Conservation (phyloP, 2,329 filamentous ascomycete genomes). For the Colletotrichum aenigma region DNA sequence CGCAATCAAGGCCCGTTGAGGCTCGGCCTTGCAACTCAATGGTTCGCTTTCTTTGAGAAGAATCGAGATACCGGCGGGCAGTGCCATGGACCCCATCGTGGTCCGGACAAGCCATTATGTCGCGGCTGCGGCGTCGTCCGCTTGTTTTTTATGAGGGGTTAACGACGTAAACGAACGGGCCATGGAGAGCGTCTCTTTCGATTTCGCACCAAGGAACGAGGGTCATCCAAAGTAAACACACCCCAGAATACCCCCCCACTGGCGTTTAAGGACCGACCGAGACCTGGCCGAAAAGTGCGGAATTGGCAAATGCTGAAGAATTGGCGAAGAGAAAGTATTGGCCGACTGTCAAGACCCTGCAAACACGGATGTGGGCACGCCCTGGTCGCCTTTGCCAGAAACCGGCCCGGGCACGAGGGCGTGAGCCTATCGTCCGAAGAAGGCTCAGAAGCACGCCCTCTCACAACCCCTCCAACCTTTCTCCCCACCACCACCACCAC, state of each 20-base stretch:
- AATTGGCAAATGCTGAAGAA: constrained; percentile 15
- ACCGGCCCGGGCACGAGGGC: background rate
- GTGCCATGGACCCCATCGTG: background rate
- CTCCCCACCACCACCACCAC: background rate
- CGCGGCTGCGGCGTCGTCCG: constrained; percentile 17
- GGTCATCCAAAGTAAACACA: constrained; percentile 2
- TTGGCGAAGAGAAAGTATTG: background rate
- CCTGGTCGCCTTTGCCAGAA: background rate
- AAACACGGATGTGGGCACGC: constrained; percentile 13
- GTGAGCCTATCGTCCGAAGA: background rate
- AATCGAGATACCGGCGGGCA: background rate
- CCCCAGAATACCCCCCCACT: background rate
- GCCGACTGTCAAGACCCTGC: constrained; percentile 5
- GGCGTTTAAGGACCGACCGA: constrained; percentile 9
- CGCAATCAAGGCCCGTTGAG: background rate
- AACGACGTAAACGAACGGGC: constrained; percentile 6
- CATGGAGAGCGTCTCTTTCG: background rate
- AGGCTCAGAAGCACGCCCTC: background rate
- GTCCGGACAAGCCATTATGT: constrained; percentile 13
- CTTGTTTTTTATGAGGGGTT: constrained; percentile 10
- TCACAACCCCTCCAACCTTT: background rate
- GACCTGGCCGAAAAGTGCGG: constrained; percentile 13
- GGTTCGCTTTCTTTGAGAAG: background rate
- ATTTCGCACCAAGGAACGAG: constrained; percentile 2
- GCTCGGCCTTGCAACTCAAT: background rate